A percentile compares a stretch with the other conserved stretches of the same genome.
These are phyloP conservation scores for Mycena albidolilacea DNA, from an alignment of 768 basidiomycete genomes.

Conservation along the genomic window DNA sequence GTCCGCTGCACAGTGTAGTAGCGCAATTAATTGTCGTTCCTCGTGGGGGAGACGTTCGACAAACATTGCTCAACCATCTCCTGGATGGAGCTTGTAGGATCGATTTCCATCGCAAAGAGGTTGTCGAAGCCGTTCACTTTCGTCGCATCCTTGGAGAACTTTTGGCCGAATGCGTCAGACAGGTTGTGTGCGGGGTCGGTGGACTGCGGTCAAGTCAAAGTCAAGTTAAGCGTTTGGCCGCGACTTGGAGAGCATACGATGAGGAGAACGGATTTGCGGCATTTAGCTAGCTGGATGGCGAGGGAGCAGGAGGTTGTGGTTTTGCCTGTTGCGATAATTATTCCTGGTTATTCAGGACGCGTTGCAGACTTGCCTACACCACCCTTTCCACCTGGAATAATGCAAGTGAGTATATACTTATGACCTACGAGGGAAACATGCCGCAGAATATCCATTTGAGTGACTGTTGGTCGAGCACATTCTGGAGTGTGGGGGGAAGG, in stretches of 20 bases:
- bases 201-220: slow-evolving; percentile 66
- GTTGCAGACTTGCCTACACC: slow-evolving; percentile 86
- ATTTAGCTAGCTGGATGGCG: slow-evolving; percentile 94
- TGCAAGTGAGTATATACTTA: slow-evolving; percentile 28
- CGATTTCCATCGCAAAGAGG: slow-evolving; percentile 99
- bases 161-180: slow-evolving; percentile 98
- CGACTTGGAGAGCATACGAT: slow-evolving; percentile 74
- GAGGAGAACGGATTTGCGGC: slow-evolving; percentile 94
- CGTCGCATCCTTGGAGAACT: slow-evolving; percentile 99
- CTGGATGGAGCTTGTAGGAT: slow-evolving; percentile 97
- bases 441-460: slow-evolving; percentile 99
- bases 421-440: slow-evolving; percentile 54
- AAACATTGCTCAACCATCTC: slow-evolving; percentile 99
- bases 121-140: slow-evolving; percentile 98
- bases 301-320: slow-evolving; percentile 98
- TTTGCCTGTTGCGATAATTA: slow-evolving; percentile 74
- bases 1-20: slow-evolving; percentile 67
- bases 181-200: slow-evolving; percentile 99
- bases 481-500: slow-evolving; percentile 91
- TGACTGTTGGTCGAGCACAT: slow-evolving; percentile 92
- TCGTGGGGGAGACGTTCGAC: slow-evolving; percentile 41
- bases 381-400: slow-evolving; percentile 90
- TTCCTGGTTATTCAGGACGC: background rate
- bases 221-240: slow-evolving; percentile 7
- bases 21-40: too few species aligned